Evolutionary conservation across 139 green algal species (phyloP), one percentile per base, ranked within the genome.

Genomic region (Spirogloea muscicola): DNA sequence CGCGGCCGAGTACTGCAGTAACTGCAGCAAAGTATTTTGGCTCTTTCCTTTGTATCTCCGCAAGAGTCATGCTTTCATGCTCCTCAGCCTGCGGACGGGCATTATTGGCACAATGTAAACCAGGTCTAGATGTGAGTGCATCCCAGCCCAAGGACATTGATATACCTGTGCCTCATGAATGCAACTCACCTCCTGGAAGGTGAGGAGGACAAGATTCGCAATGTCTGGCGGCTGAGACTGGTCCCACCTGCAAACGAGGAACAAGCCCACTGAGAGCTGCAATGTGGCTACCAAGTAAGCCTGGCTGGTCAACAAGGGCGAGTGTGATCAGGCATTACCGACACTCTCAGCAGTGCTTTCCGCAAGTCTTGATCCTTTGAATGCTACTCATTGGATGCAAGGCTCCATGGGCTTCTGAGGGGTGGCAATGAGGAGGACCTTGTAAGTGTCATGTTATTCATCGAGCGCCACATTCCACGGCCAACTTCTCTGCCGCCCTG

Each of bases 201-300:
- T 95, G 49, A 97, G 78, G 71, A 97, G 79, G 44, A 97, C 86
- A n/a, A 97, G 76, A 71, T 97, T 97, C 84, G 93, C 87, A 3
- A 93, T 68, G 10, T 76, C 86, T 33, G 87, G 76, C 31, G 90
- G 83, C 27, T 79, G 36, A 4, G 42, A 52, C 29, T n/a, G 16
- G 27, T 79, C 68, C 71, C 71, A 79, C 41, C 71, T 79, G 68
- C 51, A 42, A 7, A 29, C 37, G 33, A 18, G 21, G 21, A 25
- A 2, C 2, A 9, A 10, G 44, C 13, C 13, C 13, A 16, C 44
- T 52, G 44, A 52, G 44, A 13, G 13, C 13, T 27, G 13, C 44
- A 16, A 52, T 52, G 44, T 27, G 13, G 13, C 44, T 52, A 16
- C 44, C 13, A 52, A 13, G 16, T 16, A 16, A 52, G 13, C 13